These are phyloP conservation scores for Eucalyptus pauciflora DNA, from an alignment of 345 rosid genomes.

Conservation along the genomic window DNA sequence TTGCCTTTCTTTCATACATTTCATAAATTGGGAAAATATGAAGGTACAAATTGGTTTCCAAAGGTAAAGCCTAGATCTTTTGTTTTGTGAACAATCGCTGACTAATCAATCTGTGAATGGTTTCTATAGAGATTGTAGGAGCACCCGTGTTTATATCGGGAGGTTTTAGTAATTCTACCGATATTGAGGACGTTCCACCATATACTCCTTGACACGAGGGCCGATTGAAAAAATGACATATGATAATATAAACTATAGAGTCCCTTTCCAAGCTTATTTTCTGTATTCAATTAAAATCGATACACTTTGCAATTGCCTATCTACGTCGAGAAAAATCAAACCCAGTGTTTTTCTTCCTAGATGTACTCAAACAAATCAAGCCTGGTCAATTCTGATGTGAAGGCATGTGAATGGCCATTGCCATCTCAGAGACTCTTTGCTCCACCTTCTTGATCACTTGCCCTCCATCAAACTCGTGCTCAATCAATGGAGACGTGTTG, in stretches of 20 bases:
- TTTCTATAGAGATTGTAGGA: background rate
- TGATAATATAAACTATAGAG: background rate
- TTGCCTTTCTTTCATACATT: background rate
- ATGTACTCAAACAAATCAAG: background rate
- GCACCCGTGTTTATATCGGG: background rate
- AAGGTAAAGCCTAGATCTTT: background rate
- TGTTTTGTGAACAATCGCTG: background rate
- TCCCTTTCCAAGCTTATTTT: background rate
- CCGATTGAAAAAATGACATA: background rate
- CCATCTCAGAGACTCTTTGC: background rate
- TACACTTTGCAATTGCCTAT: background rate
- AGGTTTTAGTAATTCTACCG: background rate
- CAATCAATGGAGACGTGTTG: conserved; percentile 30
- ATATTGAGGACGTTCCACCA: background rate
- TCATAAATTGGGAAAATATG: background rate
- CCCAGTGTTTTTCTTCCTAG: background rate
- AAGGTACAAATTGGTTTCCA: background rate
- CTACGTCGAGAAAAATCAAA: background rate
- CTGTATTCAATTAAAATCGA: background rate
- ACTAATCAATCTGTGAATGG: background rate
- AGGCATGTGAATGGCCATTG: background rate
- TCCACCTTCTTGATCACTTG: background rate
- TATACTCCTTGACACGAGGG: background rate
- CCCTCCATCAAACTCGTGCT: background rate
- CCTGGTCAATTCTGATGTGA: background rate